Conservation (phyloP, 2,329 filamentous ascomycete species). For the Nemania diffusa region DNA sequence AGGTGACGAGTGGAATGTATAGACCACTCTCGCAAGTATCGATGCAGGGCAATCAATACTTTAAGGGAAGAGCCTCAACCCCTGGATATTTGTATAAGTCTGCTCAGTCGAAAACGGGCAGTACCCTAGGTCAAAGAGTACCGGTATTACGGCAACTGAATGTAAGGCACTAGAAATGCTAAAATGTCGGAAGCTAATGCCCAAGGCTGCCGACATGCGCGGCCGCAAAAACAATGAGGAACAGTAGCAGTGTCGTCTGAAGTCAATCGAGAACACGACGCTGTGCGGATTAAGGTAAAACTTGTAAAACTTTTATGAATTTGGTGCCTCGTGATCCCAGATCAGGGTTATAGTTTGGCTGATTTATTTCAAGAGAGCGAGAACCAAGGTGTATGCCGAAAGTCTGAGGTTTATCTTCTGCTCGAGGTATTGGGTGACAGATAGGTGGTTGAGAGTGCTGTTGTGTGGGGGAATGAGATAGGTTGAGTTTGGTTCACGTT, state of each 20-base stretch:
- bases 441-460: not conserved
- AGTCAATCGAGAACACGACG: not conserved
- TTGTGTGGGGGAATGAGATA: slow-evolving; percentile 2
- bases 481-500: not conserved
- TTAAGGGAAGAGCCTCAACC: not conserved
- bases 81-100: not conserved
- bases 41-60: slow-evolving; percentile 1
- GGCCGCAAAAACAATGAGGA: slow-evolving; percentile 32
- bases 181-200: not conserved
- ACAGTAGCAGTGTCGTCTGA: not conserved
- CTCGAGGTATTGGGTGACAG: not conserved
- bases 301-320: too few species aligned
- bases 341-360: not conserved
- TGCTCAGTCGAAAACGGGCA: not conserved
- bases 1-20: not conserved
- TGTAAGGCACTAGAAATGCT: slow-evolving; percentile 24
- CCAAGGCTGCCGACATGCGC: slow-evolving; percentile 37
- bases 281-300: too few species aligned
- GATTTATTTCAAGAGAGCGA: not conserved
- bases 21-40: slow-evolving; percentile 20
- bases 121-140: not conserved
- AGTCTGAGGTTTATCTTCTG: not conserved
- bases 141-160: not conserved
- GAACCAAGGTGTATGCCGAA: not conserved
- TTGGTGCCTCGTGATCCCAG: not conserved